Percentiles rank a stretch among this genome's conserved stretches.
Conservation (phyloP, 371 early-diverging fungal species). For the Mucor piriformis region DNA sequence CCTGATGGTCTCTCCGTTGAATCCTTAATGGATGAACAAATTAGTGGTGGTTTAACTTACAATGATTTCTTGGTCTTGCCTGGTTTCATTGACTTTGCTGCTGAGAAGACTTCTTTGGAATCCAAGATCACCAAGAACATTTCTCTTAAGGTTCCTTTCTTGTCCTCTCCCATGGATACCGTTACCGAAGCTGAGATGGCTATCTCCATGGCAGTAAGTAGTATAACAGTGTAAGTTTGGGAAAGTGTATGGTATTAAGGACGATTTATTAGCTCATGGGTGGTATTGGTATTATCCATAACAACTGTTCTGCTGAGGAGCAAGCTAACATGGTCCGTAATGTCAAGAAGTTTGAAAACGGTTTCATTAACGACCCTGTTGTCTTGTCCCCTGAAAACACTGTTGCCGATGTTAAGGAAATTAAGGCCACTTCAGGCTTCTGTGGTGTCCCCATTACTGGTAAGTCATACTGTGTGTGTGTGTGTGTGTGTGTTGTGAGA, state of each 20-base stretch:
- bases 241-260: neutral
- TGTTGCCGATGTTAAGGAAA: conserved; percentile 84
- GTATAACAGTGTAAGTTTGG: neutral
- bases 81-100: conserved; percentile 93
- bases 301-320: conserved; percentile 94
- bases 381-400: conserved; percentile 84
- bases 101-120: conserved; percentile 75
- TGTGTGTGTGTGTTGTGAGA: neutral
- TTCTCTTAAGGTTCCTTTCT: conserved; percentile 87
- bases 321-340: conserved; percentile 97
- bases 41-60: conserved; percentile 92
- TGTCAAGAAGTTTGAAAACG: conserved; percentile 98
- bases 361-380: conserved; percentile 95
- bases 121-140: conserved; percentile 86
- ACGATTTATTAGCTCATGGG: conserved; percentile 68
- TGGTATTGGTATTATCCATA: conserved; percentile 96
- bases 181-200: conserved; percentile 98
- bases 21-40: conserved; percentile 73
- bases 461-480: conserved; percentile 36
- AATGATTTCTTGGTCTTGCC: conserved; percentile 97
- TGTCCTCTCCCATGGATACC: conserved; percentile 97
- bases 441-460: conserved; percentile 96
- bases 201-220: conserved; percentile 90
- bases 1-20: conserved; percentile 80
- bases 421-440: conserved; percentile 90